phyloP scores from a whole-genome alignment of 805 yeast species.

The Aciculoconidium aculeatum region DNA sequence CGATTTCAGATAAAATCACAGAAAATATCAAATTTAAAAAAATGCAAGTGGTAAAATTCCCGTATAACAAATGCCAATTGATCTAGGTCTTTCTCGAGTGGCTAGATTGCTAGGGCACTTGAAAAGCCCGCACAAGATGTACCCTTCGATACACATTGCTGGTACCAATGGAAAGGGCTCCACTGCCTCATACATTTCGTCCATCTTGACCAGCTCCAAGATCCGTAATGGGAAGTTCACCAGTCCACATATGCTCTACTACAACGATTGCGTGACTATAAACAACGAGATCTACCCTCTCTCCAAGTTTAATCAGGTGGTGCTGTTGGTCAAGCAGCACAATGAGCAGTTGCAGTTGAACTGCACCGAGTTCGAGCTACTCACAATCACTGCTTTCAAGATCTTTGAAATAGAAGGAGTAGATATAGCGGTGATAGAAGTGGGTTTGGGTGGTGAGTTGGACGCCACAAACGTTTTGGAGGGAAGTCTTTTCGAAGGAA shows the following conservation, averaged over 20 bases:
- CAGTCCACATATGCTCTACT: constrained; percentile 74
- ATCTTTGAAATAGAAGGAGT: constrained; percentile 58
- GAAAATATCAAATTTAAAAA: too few species aligned
- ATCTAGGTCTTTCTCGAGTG: constrained; percentile 32
- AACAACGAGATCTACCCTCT: constrained; percentile 51
- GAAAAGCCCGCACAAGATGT: constrained; percentile 63
- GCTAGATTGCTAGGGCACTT: constrained; percentile 31
- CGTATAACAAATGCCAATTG: constrained; percentile 39
- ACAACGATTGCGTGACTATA: constrained; percentile 72
- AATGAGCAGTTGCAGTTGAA: constrained; percentile 41
- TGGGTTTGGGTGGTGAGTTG: constrained; percentile 84
- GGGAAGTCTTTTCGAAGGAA: constrained; percentile 13
- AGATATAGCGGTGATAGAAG: constrained; percentile 82
- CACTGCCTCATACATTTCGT: constrained; percentile 73
- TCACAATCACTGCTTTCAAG: constrained; percentile 81
- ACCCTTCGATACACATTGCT: constrained; percentile 80
- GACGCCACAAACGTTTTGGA: constrained; percentile 82
- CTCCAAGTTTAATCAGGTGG: constrained; percentile 40
- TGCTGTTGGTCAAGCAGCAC: constrained; percentile 34
- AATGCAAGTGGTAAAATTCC: too few species aligned
- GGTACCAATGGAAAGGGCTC: constrained; percentile 99
- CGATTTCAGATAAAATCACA: too few species aligned
- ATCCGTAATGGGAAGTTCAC: constrained; percentile 73
- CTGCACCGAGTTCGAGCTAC: constrained; percentile 83
- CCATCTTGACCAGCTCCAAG: constrained; percentile 47